Conservation (phyloP, 495 filamentous ascomycete genomes). For the Neurospora sp. region DNA sequence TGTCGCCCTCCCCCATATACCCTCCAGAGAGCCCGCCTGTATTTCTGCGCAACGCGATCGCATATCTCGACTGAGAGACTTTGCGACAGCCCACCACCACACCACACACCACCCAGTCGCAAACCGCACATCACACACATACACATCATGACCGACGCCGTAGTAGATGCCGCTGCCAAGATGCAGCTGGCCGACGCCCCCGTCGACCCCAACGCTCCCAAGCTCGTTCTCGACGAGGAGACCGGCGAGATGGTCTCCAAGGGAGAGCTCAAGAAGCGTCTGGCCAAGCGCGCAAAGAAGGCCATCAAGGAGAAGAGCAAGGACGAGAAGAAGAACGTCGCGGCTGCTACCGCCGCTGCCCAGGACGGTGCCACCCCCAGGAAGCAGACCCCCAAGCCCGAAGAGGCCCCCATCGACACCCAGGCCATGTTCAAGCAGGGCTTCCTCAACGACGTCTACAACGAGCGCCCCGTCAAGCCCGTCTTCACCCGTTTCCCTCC, state of each 20-base stretch:
- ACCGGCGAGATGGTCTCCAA: slow-evolving; percentile 60
- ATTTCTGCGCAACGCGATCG: background rate
- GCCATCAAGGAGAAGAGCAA: slow-evolving; percentile 41
- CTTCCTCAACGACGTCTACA: slow-evolving; percentile 71
- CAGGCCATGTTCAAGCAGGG: slow-evolving; percentile 77
- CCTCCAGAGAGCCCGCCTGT: background rate
- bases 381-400: slow-evolving; percentile 30
- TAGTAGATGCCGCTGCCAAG: slow-evolving; percentile 45
- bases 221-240: slow-evolving; percentile 54
- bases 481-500: slow-evolving; percentile 83
- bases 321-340: slow-evolving; percentile 10
- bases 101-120: background rate
- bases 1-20: background rate
- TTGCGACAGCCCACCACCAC: background rate
- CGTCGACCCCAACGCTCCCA: slow-evolving; percentile 36
- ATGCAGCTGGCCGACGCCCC: slow-evolving; percentile 50
- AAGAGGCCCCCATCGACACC: slow-evolving; percentile 47
- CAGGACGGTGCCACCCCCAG: slow-evolving; percentile 27
- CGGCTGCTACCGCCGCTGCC: slow-evolving; percentile 1
- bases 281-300: slow-evolving; percentile 53
- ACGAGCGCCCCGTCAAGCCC: slow-evolving; percentile 56
- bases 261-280: slow-evolving; percentile 54
- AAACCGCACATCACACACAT: background rate
- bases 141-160: slow-evolving; percentile 43
- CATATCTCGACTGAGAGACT: background rate